Percentiles rank a stretch among this genome's conserved stretches.
These are phyloP conservation scores for Metschnikowia gruessii DNA, from an alignment of 805 yeast species.

Conservation along the genomic window DNA sequence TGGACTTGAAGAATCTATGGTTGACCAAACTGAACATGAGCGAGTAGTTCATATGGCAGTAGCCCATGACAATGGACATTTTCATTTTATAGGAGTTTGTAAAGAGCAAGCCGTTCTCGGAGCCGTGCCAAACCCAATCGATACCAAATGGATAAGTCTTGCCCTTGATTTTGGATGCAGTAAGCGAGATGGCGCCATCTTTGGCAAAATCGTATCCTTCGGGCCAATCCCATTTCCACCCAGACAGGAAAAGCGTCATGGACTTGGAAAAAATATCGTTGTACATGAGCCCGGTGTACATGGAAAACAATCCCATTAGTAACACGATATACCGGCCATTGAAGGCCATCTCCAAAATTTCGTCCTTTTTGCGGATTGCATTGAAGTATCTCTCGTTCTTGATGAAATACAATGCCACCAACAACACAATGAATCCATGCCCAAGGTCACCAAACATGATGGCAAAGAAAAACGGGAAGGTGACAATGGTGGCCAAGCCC, in stretches of 20 bases:
- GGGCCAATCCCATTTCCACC: slow-evolving; percentile 98
- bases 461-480: slow-evolving; percentile 98
- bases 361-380: slow-evolving; percentile 74
- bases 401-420: slow-evolving; percentile 64
- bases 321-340: slow-evolving; percentile 87
- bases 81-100: slow-evolving; percentile 98
- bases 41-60: slow-evolving; percentile 89
- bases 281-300: slow-evolving; percentile 92
- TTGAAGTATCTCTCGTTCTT: slow-evolving; percentile 73
- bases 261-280: slow-evolving; percentile 92
- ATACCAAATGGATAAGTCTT: slow-evolving; percentile 86
- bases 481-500: slow-evolving; percentile 88
- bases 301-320: slow-evolving; percentile 91
- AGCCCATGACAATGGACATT: slow-evolving; percentile 91
- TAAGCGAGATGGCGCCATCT: too few species aligned
- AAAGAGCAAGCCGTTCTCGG: slow-evolving; percentile 87
- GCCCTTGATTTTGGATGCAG: too few species aligned
- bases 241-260: slow-evolving; percentile 81
- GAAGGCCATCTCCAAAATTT: slow-evolving; percentile 95
- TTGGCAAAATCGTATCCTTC: slow-evolving; percentile 60
- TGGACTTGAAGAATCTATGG: slow-evolving; percentile 61
- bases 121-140: slow-evolving; percentile 96
- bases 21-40: slow-evolving; percentile 82
- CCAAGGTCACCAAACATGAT: slow-evolving; percentile 99
- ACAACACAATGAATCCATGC: slow-evolving; percentile 81